Evolutionary conservation across 1,139 yeast genomes (phyloP).

Genomic region (Nakaseomyces sp.): DNA sequence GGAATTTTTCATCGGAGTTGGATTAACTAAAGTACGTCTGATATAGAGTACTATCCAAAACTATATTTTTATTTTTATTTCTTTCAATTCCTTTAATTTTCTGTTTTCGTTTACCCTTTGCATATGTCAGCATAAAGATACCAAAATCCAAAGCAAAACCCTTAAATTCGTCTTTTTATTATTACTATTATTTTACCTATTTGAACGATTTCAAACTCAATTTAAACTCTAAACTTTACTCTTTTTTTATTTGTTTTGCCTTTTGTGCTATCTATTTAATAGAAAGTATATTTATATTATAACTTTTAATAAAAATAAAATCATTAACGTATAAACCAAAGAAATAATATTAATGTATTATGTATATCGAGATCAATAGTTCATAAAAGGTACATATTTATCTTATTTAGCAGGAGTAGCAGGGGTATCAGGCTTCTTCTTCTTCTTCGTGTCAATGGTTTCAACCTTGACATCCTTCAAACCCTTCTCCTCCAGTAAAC

Average conservation of each 20-base stretch:
- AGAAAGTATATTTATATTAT: no score
- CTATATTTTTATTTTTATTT: not conserved
- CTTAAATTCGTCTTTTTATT: not conserved
- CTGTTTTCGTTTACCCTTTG: not conserved
- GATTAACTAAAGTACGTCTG: no score
- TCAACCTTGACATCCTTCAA: slow-evolving; percentile 80
- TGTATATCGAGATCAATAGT: not conserved
- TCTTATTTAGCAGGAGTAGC: slow-evolving; percentile 15
- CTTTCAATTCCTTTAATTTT: not conserved
- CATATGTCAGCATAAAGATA: not conserved
- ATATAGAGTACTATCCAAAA: no score
- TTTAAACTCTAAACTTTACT: no score
- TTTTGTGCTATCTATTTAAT: no score
- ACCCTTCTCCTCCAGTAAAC: slow-evolving; percentile 72
- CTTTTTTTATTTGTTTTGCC: no score
- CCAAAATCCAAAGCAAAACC: not conserved
- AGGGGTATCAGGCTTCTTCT: slow-evolving; percentile 38
- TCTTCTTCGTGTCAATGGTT: slow-evolving; percentile 72
- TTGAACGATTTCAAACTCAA: no score
- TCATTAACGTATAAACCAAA: not conserved
- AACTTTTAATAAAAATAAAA: not conserved
- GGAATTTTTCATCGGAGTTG: no score
- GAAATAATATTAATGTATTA: not conserved
- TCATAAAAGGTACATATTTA: not conserved
- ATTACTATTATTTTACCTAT: no score